Evolutionary conservation across 352 stramenopile species (phyloP).

Genomic region (Phytophthora hybrid): DNA sequence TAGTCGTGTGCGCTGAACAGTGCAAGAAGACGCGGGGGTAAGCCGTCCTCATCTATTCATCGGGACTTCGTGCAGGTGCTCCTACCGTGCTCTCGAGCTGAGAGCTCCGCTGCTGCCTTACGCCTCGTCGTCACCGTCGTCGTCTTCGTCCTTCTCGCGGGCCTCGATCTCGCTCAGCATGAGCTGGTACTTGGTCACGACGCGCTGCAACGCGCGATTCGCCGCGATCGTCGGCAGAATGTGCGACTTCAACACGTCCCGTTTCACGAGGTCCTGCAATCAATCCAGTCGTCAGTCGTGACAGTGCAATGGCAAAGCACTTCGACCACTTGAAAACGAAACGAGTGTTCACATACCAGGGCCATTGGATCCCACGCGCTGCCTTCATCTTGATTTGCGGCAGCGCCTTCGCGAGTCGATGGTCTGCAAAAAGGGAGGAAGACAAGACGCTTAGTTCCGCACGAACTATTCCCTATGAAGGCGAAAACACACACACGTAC

Average conservation of each 20-base stretch:
- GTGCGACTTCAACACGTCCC: conserved; percentile 73
- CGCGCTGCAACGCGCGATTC: conserved; percentile 83
- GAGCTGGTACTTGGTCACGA: conserved; percentile 86
- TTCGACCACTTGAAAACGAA: conserved; percentile 21
- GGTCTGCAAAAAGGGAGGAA: conserved; percentile 19
- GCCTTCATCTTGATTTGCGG: conserved; percentile 6
- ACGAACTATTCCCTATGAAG: not conserved
- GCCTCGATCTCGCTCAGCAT: conserved; percentile 80
- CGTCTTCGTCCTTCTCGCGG: conserved; percentile 44
- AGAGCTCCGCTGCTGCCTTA: not conserved
- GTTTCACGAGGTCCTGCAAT: conserved; percentile 69
- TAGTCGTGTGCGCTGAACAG: conserved; percentile 25
- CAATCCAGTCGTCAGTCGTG: conserved; percentile 23
- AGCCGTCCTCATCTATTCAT: conserved; percentile 17
- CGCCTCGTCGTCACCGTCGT: conserved; percentile 23
- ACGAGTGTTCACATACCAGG: conserved; percentile 45
- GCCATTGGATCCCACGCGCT: conserved; percentile 51
- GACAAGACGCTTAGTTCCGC: not conserved
- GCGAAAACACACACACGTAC: conserved; percentile 30
- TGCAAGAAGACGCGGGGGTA: conserved; percentile 19
- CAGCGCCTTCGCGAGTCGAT: conserved; percentile 16
- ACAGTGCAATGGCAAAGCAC: conserved; percentile 2
- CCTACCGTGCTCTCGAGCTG: conserved; percentile 20
- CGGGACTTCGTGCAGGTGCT: conserved; percentile 8
- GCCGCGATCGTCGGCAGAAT: conserved; percentile 83